A percentile compares a stretch with the other conserved stretches of the same genome.
Conservation (phyloP, 148 eudicot species). For the Diospyros kaki region DNA sequence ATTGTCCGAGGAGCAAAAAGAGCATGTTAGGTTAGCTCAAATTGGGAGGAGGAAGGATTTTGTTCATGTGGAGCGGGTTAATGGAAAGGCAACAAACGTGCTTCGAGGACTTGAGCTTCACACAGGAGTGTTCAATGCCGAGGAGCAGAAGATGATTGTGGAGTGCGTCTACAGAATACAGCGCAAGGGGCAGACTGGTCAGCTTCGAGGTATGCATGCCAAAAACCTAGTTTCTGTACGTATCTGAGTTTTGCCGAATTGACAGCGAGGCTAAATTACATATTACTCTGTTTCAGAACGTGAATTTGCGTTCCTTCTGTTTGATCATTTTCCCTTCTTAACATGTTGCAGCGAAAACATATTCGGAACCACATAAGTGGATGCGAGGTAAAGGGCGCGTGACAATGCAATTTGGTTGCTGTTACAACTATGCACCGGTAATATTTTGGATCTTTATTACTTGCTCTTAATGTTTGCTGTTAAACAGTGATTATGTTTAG, state of each 20-base stretch:
- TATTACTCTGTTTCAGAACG: too few relatives aligned
- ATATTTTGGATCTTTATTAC: neutral
- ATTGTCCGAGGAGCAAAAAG: slow-evolving; percentile 74
- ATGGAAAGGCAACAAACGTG: slow-evolving; percentile 65
- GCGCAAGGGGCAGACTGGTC: slow-evolving; percentile 66
- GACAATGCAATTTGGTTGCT: slow-evolving; percentile 65
- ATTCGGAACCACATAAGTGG: slow-evolving; percentile 57
- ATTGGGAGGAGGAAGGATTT: slow-evolving; percentile 78
- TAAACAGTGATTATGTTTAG: neutral
- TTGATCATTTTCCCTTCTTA: neutral
- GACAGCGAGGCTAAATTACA: neutral
- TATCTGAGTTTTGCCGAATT: neutral
- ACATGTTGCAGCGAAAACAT: slow-evolving; percentile 40
- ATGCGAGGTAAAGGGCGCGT: slow-evolving; percentile 71
- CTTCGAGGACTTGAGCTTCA: slow-evolving; percentile 93
- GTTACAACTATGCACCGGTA: slow-evolving; percentile 66
- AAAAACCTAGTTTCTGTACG: neutral
- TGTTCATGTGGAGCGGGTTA: slow-evolving; percentile 61
- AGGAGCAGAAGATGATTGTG: slow-evolving; percentile 84
- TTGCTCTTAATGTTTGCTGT: neutral
- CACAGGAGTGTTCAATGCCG: slow-evolving; percentile 79
- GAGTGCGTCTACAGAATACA: slow-evolving; percentile 49
- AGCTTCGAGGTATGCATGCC: slow-evolving; percentile 69
- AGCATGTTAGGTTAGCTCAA: slow-evolving; percentile 52
- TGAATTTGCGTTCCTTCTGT: neutral